A percentile compares a stretch with the other conserved stretches of the same genome.
phyloP scores from a whole-genome alignment of 2,329 filamentous ascomycete genomes.

The Cercospora sp. region DNA sequence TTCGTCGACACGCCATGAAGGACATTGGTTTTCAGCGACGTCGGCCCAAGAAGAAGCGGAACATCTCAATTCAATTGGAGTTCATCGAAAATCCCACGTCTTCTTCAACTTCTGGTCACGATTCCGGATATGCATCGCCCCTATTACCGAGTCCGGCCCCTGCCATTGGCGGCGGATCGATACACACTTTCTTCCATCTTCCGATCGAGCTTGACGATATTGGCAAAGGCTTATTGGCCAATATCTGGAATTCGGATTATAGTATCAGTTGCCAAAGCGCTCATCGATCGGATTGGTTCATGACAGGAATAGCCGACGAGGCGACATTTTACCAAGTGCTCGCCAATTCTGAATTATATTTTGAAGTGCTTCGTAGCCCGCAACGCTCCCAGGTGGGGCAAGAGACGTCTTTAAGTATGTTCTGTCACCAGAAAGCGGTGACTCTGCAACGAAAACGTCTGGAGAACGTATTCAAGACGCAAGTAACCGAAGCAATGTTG shows the following conservation, averaged over 20 bases:
- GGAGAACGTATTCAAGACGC: not conserved
- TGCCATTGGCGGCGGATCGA: constrained; percentile 13
- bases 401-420: constrained; percentile 4
- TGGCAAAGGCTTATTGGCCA: constrained; percentile 10
- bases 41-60: constrained; percentile 16
- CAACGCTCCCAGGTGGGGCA: not conserved
- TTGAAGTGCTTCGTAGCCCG: constrained; percentile 6
- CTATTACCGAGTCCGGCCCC: not conserved
- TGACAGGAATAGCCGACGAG: constrained; percentile 4
- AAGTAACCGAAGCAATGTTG: constrained; percentile 3
- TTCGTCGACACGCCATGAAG: constrained; percentile 19
- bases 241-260: not conserved
- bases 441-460: not conserved
- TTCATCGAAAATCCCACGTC: not conserved
- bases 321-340: constrained; percentile 17
- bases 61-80: constrained; percentile 4
- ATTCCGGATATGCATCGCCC: not conserved
- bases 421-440: constrained; percentile 14
- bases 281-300: not conserved
- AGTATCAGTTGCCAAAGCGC: constrained; percentile 7
- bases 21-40: constrained; percentile 15
- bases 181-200: constrained; percentile 12
- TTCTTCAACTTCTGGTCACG: not conserved
- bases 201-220: constrained; percentile 11
- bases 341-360: constrained; percentile 16